Evolutionary conservation across 108 stramenopile genomes (phyloP), one percentile per base, ranked within the genome.

Genomic region (Cyclotella sp.): DNA sequence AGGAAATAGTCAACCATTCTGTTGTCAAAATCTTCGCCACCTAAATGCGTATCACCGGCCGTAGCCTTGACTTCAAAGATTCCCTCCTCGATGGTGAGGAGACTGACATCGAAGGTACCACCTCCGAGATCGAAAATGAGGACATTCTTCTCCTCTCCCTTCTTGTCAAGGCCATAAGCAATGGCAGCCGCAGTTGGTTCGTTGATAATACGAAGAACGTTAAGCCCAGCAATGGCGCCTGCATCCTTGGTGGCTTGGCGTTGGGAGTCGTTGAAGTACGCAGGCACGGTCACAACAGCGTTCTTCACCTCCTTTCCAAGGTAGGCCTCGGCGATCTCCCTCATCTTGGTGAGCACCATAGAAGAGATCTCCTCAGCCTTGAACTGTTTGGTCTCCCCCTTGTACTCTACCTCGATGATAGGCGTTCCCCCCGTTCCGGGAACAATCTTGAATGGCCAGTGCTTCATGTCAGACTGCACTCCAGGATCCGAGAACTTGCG

Each of bases 21-120:
- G 94, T 98, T 98, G 84, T 99, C 99, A 78, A 99, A 98, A 89
- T 99, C 99, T 81, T 99, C 99, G 72, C 99, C 99, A 68, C 99
- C 99, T 75, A 99, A 84, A 88, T 99, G 99, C 55, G 98, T 98
- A 82, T 99, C 98, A 61, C 99, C 99, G 55, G 97, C 97, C 60
- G 98, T 98, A 75, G 99, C 99, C 97, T 99, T 99, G 85, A 99
- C 99, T 79, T 99, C 98, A 85, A 98, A 99, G 94, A 99, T 99
- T 76, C 98, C 98, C 87, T 98, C 98, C 86, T 99, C 99, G 80
- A 99, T 98, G 77, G 98, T 98, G 51, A 99, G 85, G 58, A 99
- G 88, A 60, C 94, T 97, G 95, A 89, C 98, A 95, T 88, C 97
- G 80, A 97, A 98, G 74, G 98, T 99, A 72, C 98, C 98, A 41